Conservation (phyloP, 2,329 filamentous ascomycete species). For the Cytospora piceae region DNA sequence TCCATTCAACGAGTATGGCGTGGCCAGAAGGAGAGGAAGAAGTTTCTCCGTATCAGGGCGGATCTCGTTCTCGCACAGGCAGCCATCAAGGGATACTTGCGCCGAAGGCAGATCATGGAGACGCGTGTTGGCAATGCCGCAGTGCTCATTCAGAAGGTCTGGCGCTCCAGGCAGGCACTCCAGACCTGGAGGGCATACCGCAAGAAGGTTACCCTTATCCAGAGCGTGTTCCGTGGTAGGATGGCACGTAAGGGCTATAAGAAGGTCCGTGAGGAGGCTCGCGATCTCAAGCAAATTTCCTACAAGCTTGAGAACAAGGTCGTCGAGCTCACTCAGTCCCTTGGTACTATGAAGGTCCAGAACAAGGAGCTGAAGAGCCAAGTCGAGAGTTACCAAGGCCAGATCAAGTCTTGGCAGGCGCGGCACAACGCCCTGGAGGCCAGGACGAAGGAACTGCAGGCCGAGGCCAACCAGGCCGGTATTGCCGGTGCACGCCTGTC, state of each 20-base stretch:
- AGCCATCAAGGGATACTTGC: constrained; percentile 86
- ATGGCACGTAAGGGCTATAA: constrained; percentile 84
- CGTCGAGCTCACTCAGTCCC: constrained; percentile 91
- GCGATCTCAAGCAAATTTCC: constrained; percentile 98
- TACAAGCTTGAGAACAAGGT: constrained; percentile 99
- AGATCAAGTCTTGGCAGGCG: constrained; percentile 95
- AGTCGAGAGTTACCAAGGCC: constrained; percentile 93
- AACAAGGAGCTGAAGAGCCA: constrained; percentile 89
- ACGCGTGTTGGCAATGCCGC: constrained; percentile 91
- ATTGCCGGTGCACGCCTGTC: constrained; percentile 89
- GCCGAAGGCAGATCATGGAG: constrained; percentile 90
- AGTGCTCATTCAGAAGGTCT: constrained; percentile 85
- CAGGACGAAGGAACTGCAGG: constrained; percentile 90
- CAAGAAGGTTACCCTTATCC: constrained; percentile 84
- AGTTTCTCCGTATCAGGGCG: constrained; percentile 75
- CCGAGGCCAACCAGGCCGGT: constrained; percentile 95
- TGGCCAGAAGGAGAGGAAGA: constrained; percentile 85
- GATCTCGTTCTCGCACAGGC: constrained; percentile 90
- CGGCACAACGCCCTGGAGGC: constrained; percentile 88
- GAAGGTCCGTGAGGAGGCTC: constrained; percentile 87
- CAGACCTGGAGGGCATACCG: constrained; percentile 86
- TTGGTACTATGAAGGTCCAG: constrained; percentile 90
- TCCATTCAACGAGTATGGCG: constrained; percentile 96
- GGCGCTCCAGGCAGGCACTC: constrained; percentile 80
- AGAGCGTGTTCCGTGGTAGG: constrained; percentile 91